phyloP scores from a whole-genome alignment of 164 flowering plant genomes.

The Chimonanthus salicifolius region DNA sequence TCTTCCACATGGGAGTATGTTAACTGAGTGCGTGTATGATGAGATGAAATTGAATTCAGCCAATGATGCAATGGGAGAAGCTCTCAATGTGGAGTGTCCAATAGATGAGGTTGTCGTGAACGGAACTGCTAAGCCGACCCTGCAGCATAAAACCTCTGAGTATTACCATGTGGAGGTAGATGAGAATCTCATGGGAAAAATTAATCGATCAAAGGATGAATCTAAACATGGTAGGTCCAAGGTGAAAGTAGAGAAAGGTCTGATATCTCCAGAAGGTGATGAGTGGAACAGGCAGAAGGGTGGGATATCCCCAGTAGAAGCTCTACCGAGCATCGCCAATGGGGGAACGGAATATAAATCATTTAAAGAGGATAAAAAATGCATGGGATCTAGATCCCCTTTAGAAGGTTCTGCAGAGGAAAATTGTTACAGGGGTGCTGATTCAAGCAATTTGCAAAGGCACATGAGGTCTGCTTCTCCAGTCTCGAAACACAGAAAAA shows the following conservation, averaged over 20 bases:
- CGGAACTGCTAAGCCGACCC: neutral
- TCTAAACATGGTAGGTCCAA: neutral
- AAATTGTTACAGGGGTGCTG: constrained; percentile 16
- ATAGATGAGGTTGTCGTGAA: constrained; percentile 6
- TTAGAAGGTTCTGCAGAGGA: constrained; percentile 15
- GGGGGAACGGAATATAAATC: constrained; percentile 16
- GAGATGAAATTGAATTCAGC: constrained; percentile 2
- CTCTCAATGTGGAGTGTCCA: neutral
- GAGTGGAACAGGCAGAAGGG: neutral
- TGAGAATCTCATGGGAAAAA: neutral
- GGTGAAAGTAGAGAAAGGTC: constrained; percentile 7
- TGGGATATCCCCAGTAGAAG: neutral
- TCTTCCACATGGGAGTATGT: neutral
- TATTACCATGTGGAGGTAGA: neutral
- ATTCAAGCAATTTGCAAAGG: constrained; percentile 7
- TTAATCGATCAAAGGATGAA: constrained; percentile 2
- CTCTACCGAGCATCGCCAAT: constrained; percentile 14
- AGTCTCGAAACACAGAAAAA: constrained; percentile 13
- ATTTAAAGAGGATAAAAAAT: constrained; percentile 4
- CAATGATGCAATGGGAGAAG: constrained; percentile 5
- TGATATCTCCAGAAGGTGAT: constrained; percentile 1
- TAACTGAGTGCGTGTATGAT: constrained; percentile 9
- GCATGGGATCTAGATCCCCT: constrained; percentile 17
- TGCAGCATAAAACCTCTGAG: constrained; percentile 1
- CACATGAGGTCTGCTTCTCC: constrained; percentile 17